Base-by-base conservation (phyloP, 495 filamentous ascomycete species). In the Pseudomonodictys pantanalensis region DNA sequence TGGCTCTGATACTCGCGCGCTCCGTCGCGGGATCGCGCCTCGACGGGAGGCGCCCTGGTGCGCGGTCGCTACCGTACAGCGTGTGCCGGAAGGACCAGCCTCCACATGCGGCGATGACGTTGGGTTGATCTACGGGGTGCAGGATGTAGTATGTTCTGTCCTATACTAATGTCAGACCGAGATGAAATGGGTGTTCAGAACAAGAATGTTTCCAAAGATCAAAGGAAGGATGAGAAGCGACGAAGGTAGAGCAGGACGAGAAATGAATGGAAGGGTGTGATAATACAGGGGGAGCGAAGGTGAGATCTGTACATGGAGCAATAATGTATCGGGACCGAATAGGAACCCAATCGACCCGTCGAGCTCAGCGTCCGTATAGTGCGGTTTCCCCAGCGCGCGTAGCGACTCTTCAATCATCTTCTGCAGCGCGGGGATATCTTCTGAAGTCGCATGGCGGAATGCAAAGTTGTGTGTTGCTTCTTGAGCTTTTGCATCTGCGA, bases 341-440 rank as follows among this genome's bases (percentile, higher is more conserved):
- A 66, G 51, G 39, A 30, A 66, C 25, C 62, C 62, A 12, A 66
- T 66, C 1, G 51, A 57, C 44, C 57, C 62, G 33, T 66, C 62
- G 15, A 66, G 52, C 42, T 66, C 51, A 38, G 52, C 24, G 20
- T 33, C 24, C 0, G 57, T 61, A 46, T 66, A 66, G 62, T 61
- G 29, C 9, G 8, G 15, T 23, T 24, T 28, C 15, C 32, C 43
- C 10, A 60, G 42, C 29, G 18, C 12, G 17, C 62, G 62, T 0
- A 66, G 57, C 11, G 62, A 66, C 15, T 24, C n/a, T 23, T 24
- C 32, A 9, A 60, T 66, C 51, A 60, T 50, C 22, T 11, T 47
- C n/a, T 33, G 7, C 9, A 66, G 52, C 7, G 62, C 56, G 12
- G 62, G 57, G 45, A 66, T 52, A 30, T 66, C 62, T 2, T 11